Conservation (phyloP, 148 eudicot species). For the Nyssa sinensis region DNA sequence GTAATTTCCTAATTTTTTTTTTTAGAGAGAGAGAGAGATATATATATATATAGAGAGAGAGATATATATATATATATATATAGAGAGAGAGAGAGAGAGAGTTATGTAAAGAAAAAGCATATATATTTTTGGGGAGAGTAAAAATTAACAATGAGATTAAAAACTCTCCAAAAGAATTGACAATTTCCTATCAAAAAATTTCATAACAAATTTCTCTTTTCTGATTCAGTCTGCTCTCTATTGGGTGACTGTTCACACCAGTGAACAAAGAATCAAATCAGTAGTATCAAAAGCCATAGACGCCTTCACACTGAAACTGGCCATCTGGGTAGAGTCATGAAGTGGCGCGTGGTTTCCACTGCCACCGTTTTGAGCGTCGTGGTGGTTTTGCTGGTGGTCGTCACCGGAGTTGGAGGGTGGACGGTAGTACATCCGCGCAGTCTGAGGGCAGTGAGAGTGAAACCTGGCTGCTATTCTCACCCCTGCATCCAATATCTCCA, state of each 20-base stretch:
- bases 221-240: too few relatives aligned
- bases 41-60: too few relatives aligned
- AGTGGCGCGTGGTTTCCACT: neutral
- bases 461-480: conserved; percentile 65
- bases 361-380: too few relatives aligned
- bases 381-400: neutral
- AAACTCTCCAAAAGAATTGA: too few relatives aligned
- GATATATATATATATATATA: too few relatives aligned
- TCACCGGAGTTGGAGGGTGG: conserved; percentile 44
- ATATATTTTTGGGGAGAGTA: too few relatives aligned
- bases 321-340: neutral
- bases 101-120: too few relatives aligned
- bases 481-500: conserved; percentile 54
- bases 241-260: neutral
- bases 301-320: conserved; percentile 9
- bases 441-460: conserved; percentile 80
- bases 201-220: neutral
- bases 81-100: too few relatives aligned
- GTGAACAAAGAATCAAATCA: conserved; percentile 6
- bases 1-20: too few relatives aligned
- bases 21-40: too few relatives aligned
- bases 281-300: conserved; percentile 4
- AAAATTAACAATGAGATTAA: too few relatives aligned
- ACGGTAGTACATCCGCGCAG: conserved; percentile 74
- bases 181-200: neutral